Percentiles rank a stretch among this genome's conserved stretches.
Evolutionary conservation across 140 eudicot species (phyloP).

Genomic region (Cichorium intybus): DNA sequence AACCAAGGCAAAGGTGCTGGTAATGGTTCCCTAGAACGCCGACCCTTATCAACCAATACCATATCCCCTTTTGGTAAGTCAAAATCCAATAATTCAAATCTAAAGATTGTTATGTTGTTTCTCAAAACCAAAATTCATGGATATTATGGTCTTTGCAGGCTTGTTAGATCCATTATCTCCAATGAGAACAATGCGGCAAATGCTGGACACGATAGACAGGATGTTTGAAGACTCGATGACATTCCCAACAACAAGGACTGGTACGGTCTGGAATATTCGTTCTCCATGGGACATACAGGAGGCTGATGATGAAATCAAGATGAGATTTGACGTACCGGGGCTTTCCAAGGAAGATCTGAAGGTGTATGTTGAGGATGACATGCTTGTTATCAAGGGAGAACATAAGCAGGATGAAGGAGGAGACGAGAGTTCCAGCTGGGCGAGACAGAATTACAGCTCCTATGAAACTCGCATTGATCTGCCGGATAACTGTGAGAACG

Average conservation of each 20-base stretch:
- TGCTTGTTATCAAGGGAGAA: constrained; percentile 78
- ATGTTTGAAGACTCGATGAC: constrained; percentile 62
- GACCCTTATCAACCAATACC: constrained; percentile 20
- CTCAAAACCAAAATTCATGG: background rate
- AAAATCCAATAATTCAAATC: background rate
- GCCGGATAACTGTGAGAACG: constrained; percentile 70
- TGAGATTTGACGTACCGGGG: constrained; percentile 89
- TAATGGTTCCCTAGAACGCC: constrained; percentile 15
- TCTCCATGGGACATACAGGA: constrained; percentile 79
- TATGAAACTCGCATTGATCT: constrained; percentile 53
- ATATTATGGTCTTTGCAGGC: constrained; percentile 32
- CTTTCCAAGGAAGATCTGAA: constrained; percentile 70
- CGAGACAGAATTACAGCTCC: constrained; percentile 36
- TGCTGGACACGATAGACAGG: constrained; percentile 68
- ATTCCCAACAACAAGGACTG: constrained; percentile 39
- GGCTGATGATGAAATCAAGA: constrained; percentile 58
- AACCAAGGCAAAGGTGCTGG: constrained; percentile 19
- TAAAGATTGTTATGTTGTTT: background rate
- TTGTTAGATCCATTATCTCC: constrained; percentile 68
- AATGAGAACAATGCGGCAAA: constrained; percentile 71
- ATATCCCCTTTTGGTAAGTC: constrained; percentile 50
- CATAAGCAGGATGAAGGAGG: constrained; percentile 32
- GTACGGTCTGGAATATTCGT: constrained; percentile 43
- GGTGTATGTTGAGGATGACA: constrained; percentile 64
- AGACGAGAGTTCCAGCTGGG: constrained; percentile 37